phyloP scores from a whole-genome alignment of 768 basidiomycete species.

The Hemileccinum rubropunctum region DNA sequence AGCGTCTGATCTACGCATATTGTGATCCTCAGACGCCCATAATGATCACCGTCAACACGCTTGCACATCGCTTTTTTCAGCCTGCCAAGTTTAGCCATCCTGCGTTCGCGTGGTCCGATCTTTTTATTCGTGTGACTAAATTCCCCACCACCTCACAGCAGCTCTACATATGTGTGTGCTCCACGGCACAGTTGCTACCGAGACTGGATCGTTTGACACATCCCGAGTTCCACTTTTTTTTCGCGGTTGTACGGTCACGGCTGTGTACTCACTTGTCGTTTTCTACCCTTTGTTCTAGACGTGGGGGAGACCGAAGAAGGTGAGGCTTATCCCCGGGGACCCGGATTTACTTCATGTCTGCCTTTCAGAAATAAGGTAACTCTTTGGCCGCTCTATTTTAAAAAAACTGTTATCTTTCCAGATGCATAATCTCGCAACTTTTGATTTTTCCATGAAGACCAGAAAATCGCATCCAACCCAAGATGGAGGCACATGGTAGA shows the following conservation, averaged over 20 bases:
- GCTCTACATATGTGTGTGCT: not conserved
- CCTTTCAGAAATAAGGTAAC: not conserved
- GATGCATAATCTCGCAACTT: not conserved
- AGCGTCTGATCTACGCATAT: too few species aligned
- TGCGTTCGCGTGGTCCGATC: not conserved
- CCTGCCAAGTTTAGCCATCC: not conserved
- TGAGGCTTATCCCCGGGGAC: not conserved
- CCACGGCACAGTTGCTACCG: not conserved
- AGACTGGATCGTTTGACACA: not conserved
- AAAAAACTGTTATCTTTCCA: not conserved
- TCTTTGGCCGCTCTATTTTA: constrained; percentile 1
- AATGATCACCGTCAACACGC: too few species aligned
- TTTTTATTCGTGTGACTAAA: not conserved
- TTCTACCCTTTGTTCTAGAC: not conserved
- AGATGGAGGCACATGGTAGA: not conserved
- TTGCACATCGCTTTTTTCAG: too few species aligned
- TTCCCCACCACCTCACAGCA: not conserved
- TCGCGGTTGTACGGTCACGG: not conserved
- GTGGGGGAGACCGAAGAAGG: not conserved
- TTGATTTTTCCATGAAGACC: not conserved
- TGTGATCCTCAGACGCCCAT: too few species aligned
- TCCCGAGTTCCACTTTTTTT: not conserved
- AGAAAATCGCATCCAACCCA: not conserved
- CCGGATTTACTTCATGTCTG: not conserved
- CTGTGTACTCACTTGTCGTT: not conserved